phyloP scores from a whole-genome alignment of 371 early-diverging fungal species.

The Mucor irregularis region DNA sequence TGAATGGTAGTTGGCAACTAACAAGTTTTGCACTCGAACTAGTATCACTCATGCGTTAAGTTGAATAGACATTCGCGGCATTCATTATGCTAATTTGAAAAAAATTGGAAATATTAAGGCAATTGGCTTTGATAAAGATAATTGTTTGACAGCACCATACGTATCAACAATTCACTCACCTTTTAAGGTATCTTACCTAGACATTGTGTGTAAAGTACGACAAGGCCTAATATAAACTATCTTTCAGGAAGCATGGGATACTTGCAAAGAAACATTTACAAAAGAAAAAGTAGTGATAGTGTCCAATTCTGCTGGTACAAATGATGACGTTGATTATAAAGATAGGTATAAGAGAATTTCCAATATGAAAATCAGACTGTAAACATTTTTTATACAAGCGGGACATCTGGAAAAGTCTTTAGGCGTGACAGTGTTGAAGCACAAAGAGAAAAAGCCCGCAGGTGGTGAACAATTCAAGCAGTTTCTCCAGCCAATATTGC shows the following conservation, averaged over 20 bases:
- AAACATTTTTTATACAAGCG: constrained; percentile 34
- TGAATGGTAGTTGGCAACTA: constrained; percentile 54
- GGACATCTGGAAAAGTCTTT: constrained; percentile 41
- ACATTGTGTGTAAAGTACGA: neutral
- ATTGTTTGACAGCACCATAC: constrained; percentile 90
- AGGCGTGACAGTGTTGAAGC: constrained; percentile 63
- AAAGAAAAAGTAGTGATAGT: constrained; percentile 69
- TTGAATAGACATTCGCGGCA: constrained; percentile 66
- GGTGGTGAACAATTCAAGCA: constrained; percentile 63
- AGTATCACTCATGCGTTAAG: no score
- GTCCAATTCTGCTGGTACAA: constrained; percentile 94
- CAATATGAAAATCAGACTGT: neutral
- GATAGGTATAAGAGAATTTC: constrained; percentile 47
- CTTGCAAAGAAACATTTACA: constrained; percentile 67
- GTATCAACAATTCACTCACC: constrained; percentile 66
- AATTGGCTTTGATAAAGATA: constrained; percentile 93
- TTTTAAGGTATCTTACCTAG: constrained; percentile 50
- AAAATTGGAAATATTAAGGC: constrained; percentile 58
- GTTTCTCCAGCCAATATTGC: constrained; percentile 25
- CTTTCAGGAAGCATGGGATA: constrained; percentile 64
- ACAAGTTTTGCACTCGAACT: neutral
- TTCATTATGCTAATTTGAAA: constrained; percentile 65
- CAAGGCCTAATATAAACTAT: neutral
- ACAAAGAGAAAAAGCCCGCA: constrained; percentile 77
- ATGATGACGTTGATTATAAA: constrained; percentile 65